Percentiles rank a stretch among this genome's conserved stretches.
Conservation (phyloP, 805 yeast genomes). For the Isabelozyma rhagii region DNA sequence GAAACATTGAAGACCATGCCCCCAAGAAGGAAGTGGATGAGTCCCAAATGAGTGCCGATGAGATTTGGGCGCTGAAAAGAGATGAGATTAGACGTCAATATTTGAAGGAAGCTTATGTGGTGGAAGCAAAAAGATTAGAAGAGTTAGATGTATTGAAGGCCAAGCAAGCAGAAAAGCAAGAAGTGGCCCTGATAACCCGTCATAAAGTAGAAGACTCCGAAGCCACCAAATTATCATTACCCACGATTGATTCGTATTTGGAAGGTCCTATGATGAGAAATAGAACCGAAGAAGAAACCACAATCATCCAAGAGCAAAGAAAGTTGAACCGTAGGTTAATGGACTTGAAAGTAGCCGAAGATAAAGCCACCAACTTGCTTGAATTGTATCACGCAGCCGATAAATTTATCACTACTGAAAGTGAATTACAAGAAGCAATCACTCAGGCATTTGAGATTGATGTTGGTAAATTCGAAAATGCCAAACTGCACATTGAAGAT, state of each 20-base stretch:
- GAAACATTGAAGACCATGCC: slow-evolving; percentile 48
- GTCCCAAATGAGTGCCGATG: slow-evolving; percentile 24
- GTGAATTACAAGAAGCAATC: slow-evolving; percentile 55
- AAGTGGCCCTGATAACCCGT: slow-evolving; percentile 19
- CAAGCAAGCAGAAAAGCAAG: slow-evolving; percentile 25
- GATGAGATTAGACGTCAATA: slow-evolving; percentile 72
- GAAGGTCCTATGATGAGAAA: slow-evolving; percentile 68
- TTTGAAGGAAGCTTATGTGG: slow-evolving; percentile 57
- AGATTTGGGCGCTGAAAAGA: slow-evolving; percentile 48
- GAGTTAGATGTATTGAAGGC: slow-evolving; percentile 29
- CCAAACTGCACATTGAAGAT: slow-evolving; percentile 30
- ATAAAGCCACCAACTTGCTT: slow-evolving; percentile 55
- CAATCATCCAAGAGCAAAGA: slow-evolving; percentile 55
- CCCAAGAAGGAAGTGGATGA: slow-evolving; percentile 28
- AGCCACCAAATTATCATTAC: slow-evolving; percentile 67
- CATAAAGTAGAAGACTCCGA: slow-evolving; percentile 40
- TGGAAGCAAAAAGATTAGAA: slow-evolving; percentile 50
- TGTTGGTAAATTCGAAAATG: slow-evolving; percentile 29
- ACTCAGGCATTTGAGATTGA: slow-evolving; percentile 52
- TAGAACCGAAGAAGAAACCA: slow-evolving; percentile 69
- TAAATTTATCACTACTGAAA: slow-evolving; percentile 70
- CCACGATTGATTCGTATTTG: slow-evolving; percentile 69
- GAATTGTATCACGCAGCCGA: slow-evolving; percentile 70
- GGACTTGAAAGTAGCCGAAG: slow-evolving; percentile 51
- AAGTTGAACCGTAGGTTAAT: slow-evolving; percentile 59